phyloP scores from a whole-genome alignment of 1,139 yeast genomes.

The Taphrina pruni region DNA sequence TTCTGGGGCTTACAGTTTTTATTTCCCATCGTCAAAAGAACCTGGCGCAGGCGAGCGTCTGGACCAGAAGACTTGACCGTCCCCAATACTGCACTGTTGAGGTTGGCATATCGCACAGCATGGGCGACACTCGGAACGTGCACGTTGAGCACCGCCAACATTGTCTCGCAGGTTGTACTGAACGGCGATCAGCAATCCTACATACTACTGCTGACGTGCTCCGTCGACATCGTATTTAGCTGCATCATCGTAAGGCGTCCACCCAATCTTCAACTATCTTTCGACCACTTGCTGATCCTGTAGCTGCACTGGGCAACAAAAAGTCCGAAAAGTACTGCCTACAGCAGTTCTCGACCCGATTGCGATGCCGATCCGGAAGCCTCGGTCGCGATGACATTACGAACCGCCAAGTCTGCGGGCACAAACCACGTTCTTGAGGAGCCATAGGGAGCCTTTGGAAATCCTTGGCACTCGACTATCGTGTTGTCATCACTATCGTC shows the following conservation, averaged over 20 bases:
- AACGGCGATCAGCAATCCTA: neutral
- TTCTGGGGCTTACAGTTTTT: conserved; percentile 2
- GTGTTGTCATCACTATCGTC: too few relatives aligned
- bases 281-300: neutral
- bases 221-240: neutral
- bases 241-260: conserved; percentile 9
- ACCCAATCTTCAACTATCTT: neutral
- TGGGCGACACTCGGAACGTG: conserved; percentile 11
- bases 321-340: neutral
- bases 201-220: neutral
- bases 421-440: neutral
- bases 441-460: too few relatives aligned
- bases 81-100: neutral
- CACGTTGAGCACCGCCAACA: neutral
- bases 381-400: neutral
- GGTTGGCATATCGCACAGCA: neutral
- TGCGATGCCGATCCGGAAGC: neutral
- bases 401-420: neutral
- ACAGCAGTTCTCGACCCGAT: neutral
- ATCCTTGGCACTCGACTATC: too few relatives aligned
- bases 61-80: neutral
- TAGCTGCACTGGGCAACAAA: conserved; percentile 9
- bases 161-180: neutral
- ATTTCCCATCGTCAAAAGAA: neutral
- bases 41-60: neutral